A percentile compares a stretch with the other conserved stretches of the same genome.
These are phyloP conservation scores for Hymenoscyphus salicellus DNA, from an alignment of 2,329 filamentous ascomycete species.

Conservation along the genomic window DNA sequence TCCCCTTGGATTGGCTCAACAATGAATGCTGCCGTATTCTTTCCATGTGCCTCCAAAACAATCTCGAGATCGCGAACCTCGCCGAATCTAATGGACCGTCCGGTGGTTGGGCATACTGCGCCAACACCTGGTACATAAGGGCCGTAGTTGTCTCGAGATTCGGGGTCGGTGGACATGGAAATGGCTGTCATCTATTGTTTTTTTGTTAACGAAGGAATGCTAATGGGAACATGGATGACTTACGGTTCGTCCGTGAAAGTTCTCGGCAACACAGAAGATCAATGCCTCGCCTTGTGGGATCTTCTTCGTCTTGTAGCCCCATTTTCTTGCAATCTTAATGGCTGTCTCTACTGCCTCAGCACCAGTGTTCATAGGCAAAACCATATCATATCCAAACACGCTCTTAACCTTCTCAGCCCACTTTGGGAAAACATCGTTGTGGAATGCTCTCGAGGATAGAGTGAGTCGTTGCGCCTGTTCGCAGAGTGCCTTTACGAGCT, in stretches of 20 bases:
- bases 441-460: slow-evolving; percentile 89
- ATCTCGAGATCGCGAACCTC: slow-evolving; percentile 76
- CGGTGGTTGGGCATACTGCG: slow-evolving; percentile 70
- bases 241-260: slow-evolving; percentile 95
- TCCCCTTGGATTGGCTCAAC: slow-evolving; percentile 97
- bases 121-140: slow-evolving; percentile 91
- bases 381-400: slow-evolving; percentile 95
- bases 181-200: slow-evolving; percentile 72
- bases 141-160: slow-evolving; percentile 92
- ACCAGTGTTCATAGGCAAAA: slow-evolving; percentile 96
- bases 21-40: slow-evolving; percentile 86
- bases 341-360: slow-evolving; percentile 95
- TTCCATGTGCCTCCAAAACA: slow-evolving; percentile 75
- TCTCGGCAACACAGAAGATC: slow-evolving; percentile 80
- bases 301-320: slow-evolving; percentile 95
- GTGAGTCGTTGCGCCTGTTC: slow-evolving; percentile 89
- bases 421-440: slow-evolving; percentile 96
- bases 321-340: slow-evolving; percentile 94
- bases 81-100: slow-evolving; percentile 80
- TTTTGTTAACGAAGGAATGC: slow-evolving; percentile 11
- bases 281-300: slow-evolving; percentile 81
- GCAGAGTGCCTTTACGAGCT: slow-evolving; percentile 83
- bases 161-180: slow-evolving; percentile 90
- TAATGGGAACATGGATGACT: slow-evolving; percentile 36
- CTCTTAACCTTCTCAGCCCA: slow-evolving; percentile 90